Conservation (phyloP, 192 early-diverging fungal species). For the Backusella tuberculispora region DNA sequence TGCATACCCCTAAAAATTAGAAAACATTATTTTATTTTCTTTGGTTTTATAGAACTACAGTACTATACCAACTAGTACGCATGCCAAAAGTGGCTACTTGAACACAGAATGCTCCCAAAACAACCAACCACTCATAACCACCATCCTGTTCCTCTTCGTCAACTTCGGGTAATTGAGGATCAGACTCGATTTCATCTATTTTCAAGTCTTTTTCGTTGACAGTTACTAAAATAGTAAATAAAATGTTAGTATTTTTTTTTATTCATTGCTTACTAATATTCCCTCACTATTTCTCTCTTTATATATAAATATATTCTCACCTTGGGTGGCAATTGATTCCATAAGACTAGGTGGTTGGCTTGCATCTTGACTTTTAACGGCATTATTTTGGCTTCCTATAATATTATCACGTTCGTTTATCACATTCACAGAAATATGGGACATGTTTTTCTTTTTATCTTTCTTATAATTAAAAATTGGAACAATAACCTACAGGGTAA, state of each 20-base stretch:
- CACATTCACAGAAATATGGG: constrained; percentile 10
- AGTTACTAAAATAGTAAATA: not conserved
- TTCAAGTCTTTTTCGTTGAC: constrained; percentile 5
- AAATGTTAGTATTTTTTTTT: too few species aligned
- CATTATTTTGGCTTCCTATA: constrained; percentile 6
- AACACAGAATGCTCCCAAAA: constrained; percentile 45
- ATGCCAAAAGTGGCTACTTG: constrained; percentile 20
- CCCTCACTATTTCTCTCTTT: too few species aligned
- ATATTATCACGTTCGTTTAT: constrained; percentile 16
- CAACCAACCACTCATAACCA: constrained; percentile 45
- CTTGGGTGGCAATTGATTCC: not conserved
- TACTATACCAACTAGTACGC: constrained; percentile 7
- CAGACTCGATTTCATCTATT: constrained; percentile 5
- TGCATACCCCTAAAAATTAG: too few species aligned
- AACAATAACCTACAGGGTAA: not conserved
- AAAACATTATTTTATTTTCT: too few species aligned
- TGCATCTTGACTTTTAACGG: not conserved
- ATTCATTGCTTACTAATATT: too few species aligned
- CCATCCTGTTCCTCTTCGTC: constrained; percentile 27
- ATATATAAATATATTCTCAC: not conserved
- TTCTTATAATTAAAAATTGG: not conserved
- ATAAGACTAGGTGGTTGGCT: not conserved
- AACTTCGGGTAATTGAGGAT: not conserved
- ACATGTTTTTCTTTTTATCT: not conserved
- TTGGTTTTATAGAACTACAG: not conserved